phyloP scores from a whole-genome alignment of 2,329 filamentous ascomycete genomes.

The Chalaropsis ovoidea region DNA sequence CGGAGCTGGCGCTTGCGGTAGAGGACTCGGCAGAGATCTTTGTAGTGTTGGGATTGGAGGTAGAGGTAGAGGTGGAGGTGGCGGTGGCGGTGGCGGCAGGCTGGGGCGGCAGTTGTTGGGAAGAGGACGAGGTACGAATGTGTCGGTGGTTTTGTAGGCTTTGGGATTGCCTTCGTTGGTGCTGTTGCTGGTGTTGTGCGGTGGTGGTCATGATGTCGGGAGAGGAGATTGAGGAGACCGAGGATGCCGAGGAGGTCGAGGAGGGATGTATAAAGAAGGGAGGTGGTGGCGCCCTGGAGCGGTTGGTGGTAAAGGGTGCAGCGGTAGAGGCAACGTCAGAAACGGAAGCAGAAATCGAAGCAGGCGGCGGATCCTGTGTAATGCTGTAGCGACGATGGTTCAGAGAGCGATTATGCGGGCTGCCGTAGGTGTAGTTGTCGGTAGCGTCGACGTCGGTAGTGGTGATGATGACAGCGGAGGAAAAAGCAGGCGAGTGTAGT shows the following conservation, averaged over 20 bases:
- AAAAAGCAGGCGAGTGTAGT: background rate
- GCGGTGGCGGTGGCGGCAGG: background rate
- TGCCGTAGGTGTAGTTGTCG: slow-evolving; percentile 26
- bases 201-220: slow-evolving; percentile 4
- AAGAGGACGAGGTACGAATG: background rate
- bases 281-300: background rate
- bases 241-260: too few species aligned
- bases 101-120: background rate
- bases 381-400: background rate
- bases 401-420: slow-evolving; percentile 1
- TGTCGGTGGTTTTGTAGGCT: slow-evolving; percentile 1
- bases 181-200: background rate
- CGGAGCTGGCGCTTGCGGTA: slow-evolving; percentile 47
- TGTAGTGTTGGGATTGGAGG: background rate
- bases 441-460: background rate
- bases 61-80: background rate
- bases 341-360: background rate
- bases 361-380: background rate
- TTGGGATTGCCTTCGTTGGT: background rate
- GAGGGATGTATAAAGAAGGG: background rate
- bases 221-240: slow-evolving; percentile 5
- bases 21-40: slow-evolving; percentile 43
- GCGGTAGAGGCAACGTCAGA: background rate
- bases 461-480: slow-evolving; percentile 12
- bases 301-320: background rate